Conservation (phyloP, 345 rosid genomes). For the Lepidium didymum region DNA sequence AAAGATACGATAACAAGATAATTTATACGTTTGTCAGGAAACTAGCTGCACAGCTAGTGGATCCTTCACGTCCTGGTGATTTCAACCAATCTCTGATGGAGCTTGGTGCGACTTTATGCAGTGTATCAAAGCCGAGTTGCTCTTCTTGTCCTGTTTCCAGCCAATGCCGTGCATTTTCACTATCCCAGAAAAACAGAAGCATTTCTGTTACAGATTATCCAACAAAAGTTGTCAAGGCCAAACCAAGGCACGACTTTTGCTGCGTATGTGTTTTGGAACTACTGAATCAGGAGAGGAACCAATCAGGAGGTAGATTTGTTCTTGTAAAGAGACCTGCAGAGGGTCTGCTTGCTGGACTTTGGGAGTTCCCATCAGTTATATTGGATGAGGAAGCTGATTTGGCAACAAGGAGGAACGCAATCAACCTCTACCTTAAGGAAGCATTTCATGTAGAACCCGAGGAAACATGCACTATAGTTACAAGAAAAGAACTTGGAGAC, state of each 20-base stretch:
- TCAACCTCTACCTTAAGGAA: conserved; percentile 49
- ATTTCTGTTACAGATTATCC: conserved; percentile 71
- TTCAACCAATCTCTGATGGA: conserved; percentile 96
- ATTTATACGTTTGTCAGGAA: conserved; percentile 40
- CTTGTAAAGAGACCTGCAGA: conserved; percentile 75
- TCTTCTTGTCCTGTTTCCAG: conserved; percentile 68
- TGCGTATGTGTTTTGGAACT: conserved; percentile 84
- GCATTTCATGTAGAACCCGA: conserved; percentile 44
- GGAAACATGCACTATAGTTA: conserved; percentile 37
- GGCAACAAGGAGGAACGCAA: conserved; percentile 46
- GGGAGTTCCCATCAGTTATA: conserved; percentile 85
- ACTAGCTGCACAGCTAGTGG: conserved; percentile 83
- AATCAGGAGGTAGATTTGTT: conserved; percentile 52
- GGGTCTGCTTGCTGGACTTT: conserved; percentile 93
- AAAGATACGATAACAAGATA: not conserved
- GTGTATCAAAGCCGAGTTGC: conserved; percentile 64
- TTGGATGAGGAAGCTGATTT: conserved; percentile 48
- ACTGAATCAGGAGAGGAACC: conserved; percentile 29
- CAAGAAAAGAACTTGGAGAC: conserved; percentile 74
- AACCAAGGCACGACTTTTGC: conserved; percentile 60
- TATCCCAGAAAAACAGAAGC: conserved; percentile 40
- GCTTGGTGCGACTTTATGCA: conserved; percentile 91
- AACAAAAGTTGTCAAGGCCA: conserved; percentile 54
- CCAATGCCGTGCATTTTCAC: conserved; percentile 60
- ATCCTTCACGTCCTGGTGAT: conserved; percentile 77